Percentiles rank a stretch among this genome's conserved stretches.
These are phyloP conservation scores for Phytophthora pseudosyringae DNA, from an alignment of 352 stramenopile species.

Conservation along the genomic window DNA sequence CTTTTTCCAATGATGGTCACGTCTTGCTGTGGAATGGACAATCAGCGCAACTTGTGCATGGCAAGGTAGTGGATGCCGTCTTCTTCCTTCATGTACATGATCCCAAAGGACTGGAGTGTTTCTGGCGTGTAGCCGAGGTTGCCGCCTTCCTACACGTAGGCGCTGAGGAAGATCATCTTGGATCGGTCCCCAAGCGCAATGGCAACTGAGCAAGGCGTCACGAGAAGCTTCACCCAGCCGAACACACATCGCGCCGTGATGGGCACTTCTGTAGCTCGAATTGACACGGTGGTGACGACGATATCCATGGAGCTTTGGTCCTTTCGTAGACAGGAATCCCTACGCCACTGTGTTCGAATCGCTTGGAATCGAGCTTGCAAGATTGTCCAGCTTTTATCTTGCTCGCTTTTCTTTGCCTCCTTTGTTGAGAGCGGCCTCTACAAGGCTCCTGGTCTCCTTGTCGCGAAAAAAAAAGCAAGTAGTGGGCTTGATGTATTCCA, in stretches of 20 bases:
- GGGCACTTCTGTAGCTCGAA: conserved; percentile 10
- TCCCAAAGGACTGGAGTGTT: conserved; percentile 6
- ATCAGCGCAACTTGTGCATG: conserved; percentile 1
- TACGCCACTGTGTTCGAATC: too few relatives aligned
- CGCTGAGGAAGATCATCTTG: conserved; percentile 12
- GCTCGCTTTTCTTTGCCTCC: too few relatives aligned
- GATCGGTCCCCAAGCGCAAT: conserved; percentile 5
- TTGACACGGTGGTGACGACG: conserved; percentile 11
- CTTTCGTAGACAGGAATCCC: too few relatives aligned
- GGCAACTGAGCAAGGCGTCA: conserved; percentile 7
- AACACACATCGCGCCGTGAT: conserved; percentile 6
- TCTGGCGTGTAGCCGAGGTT: conserved; percentile 2
- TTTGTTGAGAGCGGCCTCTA: too few relatives aligned
- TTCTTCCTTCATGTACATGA: conserved; percentile 11
- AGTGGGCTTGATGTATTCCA: too few relatives aligned
- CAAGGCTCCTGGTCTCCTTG: too few relatives aligned
- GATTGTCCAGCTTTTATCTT: too few relatives aligned
- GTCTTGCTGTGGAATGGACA: too few relatives aligned
- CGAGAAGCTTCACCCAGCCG: conserved; percentile 7
- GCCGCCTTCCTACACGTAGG: conserved; percentile 4
- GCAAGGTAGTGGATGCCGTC: neutral
- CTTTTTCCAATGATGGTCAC: conserved; percentile 12
- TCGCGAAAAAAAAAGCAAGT: too few relatives aligned
- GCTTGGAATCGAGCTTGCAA: too few relatives aligned
- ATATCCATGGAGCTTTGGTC: too few relatives aligned